Base-by-base conservation (phyloP, 2,329 filamentous ascomycete species). In the Aspergillus bombycis region DNA sequence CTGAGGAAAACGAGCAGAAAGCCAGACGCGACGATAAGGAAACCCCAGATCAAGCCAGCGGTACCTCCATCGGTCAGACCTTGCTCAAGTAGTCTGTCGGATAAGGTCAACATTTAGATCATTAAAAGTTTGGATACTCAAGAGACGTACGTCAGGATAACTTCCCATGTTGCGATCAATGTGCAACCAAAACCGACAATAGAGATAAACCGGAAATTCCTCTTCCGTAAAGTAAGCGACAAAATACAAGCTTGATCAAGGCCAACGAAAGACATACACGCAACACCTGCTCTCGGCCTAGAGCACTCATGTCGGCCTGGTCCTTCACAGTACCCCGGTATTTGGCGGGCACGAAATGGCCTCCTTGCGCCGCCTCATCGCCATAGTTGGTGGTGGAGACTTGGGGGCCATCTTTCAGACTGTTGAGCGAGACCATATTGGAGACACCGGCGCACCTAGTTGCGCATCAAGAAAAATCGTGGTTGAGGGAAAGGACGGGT, bases 121-220 rank as follows among this genome's bases (percentile, higher is more conserved):
- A 28, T 23, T 36, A 7, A 56, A 56, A 8, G 7, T 23, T 23
- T 30, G 30, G 46, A 58, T 14, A 23, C 43, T 10, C 43, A 50
- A 32, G 23, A 12, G 38, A 72, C 75, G 28, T 66, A 80, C 75
- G 77, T 78, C 36, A 81, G 72, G 26, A 80, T 71, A 43, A 76
- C 75, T 67, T 81, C 79, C 79, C 80, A 82, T 54, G 79, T 82
- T 48, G 75, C 74, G 46, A 81, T 77, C 54, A 80, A 65, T 19
- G 78, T 81, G 54, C 77, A 80, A n/a, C 74, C 77, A 65, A 82
- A 82, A 11, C 80, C 80, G 14, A 82, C 69, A 60, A 82, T 81
- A 0, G 80, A 80, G 36, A 81, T 68, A 61, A 80, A 81, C 28
- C 74, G 73, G 71, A 82, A 82, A 60, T 81, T 81, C 66, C 80